A percentile compares a stretch with the other conserved stretches of the same genome.
These are phyloP conservation scores for Silene uniflora DNA, from an alignment of 148 eudicot genomes.

Conservation along the genomic window DNA sequence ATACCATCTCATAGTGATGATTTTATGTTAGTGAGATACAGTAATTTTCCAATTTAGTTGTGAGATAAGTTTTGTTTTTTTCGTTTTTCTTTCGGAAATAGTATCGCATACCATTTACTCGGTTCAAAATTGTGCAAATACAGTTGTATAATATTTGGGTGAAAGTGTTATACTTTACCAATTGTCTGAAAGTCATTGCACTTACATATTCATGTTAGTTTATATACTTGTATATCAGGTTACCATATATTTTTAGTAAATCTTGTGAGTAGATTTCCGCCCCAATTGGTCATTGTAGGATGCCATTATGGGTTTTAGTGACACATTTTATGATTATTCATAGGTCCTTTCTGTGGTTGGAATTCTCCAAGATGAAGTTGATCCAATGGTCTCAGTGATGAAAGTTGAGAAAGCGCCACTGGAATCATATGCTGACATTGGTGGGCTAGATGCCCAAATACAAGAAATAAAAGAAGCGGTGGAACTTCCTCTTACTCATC, in stretches of 20 bases:
- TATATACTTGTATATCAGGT: background rate
- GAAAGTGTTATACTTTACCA: no score
- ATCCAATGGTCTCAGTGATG: slow-evolving; percentile 97
- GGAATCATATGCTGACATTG: slow-evolving; percentile 93
- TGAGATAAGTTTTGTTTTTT: no score
- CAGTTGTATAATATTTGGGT: no score
- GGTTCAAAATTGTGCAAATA: no score
- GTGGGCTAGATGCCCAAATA: slow-evolving; percentile 90
- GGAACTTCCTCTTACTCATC: slow-evolving; percentile 46
- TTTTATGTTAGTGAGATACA: no score
- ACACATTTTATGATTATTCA: background rate
- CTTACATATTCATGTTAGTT: no score
- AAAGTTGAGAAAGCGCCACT: slow-evolving; percentile 93
- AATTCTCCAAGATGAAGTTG: slow-evolving; percentile 91
- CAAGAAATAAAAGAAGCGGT: slow-evolving; percentile 84
- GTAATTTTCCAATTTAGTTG: no score
- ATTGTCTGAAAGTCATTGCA: no score
- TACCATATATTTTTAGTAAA: background rate
- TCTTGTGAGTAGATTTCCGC: background rate
- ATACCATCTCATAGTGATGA: no score
- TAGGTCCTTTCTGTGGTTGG: slow-evolving; percentile 94
- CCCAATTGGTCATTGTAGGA: background rate
- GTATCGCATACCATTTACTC: no score
- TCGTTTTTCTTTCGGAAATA: no score
- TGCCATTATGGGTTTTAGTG: background rate